Base-by-base conservation (phyloP, 768 basidiomycete genomes). In the Xerocomellus chrysenteron region DNA sequence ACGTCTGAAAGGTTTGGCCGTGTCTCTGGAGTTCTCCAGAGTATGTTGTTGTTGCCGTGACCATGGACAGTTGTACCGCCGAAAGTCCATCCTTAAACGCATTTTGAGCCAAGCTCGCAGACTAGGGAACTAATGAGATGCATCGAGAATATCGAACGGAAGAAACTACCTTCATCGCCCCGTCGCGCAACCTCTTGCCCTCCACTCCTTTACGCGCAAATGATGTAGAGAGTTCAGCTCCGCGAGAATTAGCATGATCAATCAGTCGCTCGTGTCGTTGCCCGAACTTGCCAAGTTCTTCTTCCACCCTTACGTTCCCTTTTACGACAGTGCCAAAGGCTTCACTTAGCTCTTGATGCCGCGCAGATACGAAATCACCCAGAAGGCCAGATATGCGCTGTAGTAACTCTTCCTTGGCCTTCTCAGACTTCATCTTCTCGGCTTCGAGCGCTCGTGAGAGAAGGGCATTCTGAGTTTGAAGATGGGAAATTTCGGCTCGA, bases 381-480 rank as follows among this genome's bases (percentile, higher is more conserved):
- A 97, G 74, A 60, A 94, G 76, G 4, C 77, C 76, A 1, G 90
- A 88, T 48, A 96, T 79, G 39, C 85, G 86, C 41, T 87, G 80
- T n/a, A 94, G 71, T 13, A 96, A 70, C 40, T 90, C 87, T 41
- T 86, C 84, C 56, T 85, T 88, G 2, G 88, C 82, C 47, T 79
- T 82, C 26, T 87, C 83, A 0, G 87, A 81, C 57, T 84, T 87
- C 14, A 69, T 66, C 67, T 82, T 83, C 69, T 96, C 92, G 16
- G 80, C 71, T 57, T 84, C 81, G 13, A 95, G 75, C 61, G 91
- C 73, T 42, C 77, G 76, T 8, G 73, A 71, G 41, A 97, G 77
- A 10, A 79, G 72, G 30, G 78, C 76, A 65, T 95, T 96, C 69
- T 95, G 92, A 51, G 81, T 76, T 60, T 81, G 81, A 21, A 94